Percentiles rank a stretch among this genome's conserved stretches.
phyloP scores from a whole-genome alignment of 306 rosid genomes.

The Alnus rubra region DNA sequence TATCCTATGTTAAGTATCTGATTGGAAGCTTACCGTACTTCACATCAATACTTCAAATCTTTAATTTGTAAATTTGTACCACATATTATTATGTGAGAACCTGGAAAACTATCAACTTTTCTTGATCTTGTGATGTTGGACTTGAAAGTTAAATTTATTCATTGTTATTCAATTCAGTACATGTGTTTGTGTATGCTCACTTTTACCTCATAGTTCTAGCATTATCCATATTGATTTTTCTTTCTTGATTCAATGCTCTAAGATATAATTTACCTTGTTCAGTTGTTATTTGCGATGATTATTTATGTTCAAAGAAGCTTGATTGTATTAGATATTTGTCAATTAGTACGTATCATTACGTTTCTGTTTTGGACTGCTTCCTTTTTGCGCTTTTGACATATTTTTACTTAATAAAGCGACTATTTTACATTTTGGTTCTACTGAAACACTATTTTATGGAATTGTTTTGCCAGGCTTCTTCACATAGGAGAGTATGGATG shows the following conservation, averaged over 20 bases:
- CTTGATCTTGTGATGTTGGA: neutral
- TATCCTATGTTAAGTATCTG: constrained; percentile 5
- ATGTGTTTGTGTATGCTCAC: neutral
- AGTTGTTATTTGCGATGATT: neutral
- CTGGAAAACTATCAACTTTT: neutral
- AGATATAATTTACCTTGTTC: neutral
- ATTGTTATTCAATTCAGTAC: neutral
- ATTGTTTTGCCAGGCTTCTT: neutral
- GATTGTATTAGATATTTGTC: neutral
- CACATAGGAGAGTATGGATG: neutral
- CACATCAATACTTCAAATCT: neutral
- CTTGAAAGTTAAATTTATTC: neutral
- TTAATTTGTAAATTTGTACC: neutral
- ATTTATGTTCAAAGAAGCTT: neutral
- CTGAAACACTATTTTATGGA: neutral
- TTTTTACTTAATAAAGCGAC: neutral
- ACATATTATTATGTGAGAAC: neutral
- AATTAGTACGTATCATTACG: neutral
- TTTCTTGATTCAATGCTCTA: neutral
- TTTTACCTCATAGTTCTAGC: neutral
- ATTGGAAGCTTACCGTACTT: neutral
- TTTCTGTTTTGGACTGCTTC: neutral
- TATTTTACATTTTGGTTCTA: neutral
- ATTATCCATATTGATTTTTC: neutral
- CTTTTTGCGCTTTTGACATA: neutral